A percentile compares a stretch with the other conserved stretches of the same genome.
Evolutionary conservation across 2,329 filamentous ascomycete species (phyloP).

Genomic region (Cytospora schulzeri): DNA sequence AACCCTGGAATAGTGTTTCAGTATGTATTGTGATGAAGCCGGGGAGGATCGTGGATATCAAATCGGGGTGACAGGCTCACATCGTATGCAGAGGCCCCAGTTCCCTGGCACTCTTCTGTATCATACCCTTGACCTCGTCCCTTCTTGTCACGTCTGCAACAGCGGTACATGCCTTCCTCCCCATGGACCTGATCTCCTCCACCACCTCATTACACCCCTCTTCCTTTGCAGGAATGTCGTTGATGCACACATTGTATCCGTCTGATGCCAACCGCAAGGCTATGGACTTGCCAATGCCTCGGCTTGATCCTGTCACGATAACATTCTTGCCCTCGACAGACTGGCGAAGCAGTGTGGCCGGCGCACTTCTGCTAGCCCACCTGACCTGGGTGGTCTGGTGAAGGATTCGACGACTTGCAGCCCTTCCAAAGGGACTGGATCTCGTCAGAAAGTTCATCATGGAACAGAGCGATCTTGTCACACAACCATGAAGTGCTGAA

Average conservation of each 20-base stretch:
- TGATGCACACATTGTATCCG: slow-evolving; percentile 67
- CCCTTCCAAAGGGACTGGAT: background rate
- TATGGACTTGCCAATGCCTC: slow-evolving; percentile 59
- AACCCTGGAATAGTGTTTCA: slow-evolving; percentile 39
- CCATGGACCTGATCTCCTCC: slow-evolving; percentile 53
- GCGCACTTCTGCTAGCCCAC: slow-evolving; percentile 5
- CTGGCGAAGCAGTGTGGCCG: slow-evolving; percentile 6
- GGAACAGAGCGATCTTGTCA: background rate
- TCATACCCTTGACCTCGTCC: slow-evolving; percentile 51
- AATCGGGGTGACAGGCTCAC: background rate
- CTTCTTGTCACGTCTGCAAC: slow-evolving; percentile 64
- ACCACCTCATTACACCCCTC: slow-evolving; percentile 54
- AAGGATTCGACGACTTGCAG: background rate
- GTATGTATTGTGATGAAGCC: fast-evolving
- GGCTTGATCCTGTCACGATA: slow-evolving; percentile 36
- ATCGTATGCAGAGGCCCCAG: slow-evolving; percentile 51
- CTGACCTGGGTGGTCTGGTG: background rate
- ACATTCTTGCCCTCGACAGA: slow-evolving; percentile 18
- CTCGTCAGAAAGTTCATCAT: slow-evolving; percentile 7
- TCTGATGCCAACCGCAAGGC: slow-evolving; percentile 65
- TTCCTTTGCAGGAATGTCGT: slow-evolving; percentile 59
- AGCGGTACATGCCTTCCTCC: slow-evolving; percentile 55
- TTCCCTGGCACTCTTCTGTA: slow-evolving; percentile 52
- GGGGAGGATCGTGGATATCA: background rate
- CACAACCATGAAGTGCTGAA: background rate